Percentiles rank a stretch among this genome's conserved stretches.
phyloP scores from a whole-genome alignment of 148 eudicot genomes.

The Silene latifolia region DNA sequence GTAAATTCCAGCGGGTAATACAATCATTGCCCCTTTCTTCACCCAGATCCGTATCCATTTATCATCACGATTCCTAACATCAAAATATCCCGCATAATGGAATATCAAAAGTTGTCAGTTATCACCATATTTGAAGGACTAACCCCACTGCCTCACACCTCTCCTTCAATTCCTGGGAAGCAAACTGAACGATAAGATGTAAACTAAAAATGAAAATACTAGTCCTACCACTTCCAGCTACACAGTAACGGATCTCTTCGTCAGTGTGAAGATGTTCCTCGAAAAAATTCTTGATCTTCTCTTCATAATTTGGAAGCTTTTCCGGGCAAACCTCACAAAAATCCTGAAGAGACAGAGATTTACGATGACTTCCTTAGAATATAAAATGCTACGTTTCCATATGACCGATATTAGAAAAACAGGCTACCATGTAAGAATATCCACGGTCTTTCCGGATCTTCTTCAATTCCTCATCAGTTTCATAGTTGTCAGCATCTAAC shows the following conservation, averaged over 20 bases:
- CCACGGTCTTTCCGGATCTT: constrained; percentile 84
- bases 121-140: constrained; percentile 5
- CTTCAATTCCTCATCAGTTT: constrained; percentile 84
- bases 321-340: constrained; percentile 84
- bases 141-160: background rate
- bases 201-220: background rate
- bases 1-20: constrained; percentile 95
- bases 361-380: background rate
- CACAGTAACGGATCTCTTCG: constrained; percentile 95
- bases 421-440: constrained; percentile 68
- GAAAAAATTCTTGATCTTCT: constrained; percentile 77
- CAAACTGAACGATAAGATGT: background rate
- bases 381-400: background rate
- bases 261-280: constrained; percentile 97
- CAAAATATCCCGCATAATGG: constrained; percentile 72
- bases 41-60: constrained; percentile 93
- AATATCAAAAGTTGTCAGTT: constrained; percentile 10
- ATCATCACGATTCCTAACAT: constrained; percentile 82
- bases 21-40: constrained; percentile 95
- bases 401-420: background rate
- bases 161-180: background rate
- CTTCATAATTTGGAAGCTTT: constrained; percentile 83
- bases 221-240: constrained; percentile 83
- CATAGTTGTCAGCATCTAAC: constrained; percentile 88
- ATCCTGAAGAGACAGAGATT: constrained; percentile 42